phyloP scores from a whole-genome alignment of 2,329 filamentous ascomycete genomes.

The Graphilbum sp. region DNA sequence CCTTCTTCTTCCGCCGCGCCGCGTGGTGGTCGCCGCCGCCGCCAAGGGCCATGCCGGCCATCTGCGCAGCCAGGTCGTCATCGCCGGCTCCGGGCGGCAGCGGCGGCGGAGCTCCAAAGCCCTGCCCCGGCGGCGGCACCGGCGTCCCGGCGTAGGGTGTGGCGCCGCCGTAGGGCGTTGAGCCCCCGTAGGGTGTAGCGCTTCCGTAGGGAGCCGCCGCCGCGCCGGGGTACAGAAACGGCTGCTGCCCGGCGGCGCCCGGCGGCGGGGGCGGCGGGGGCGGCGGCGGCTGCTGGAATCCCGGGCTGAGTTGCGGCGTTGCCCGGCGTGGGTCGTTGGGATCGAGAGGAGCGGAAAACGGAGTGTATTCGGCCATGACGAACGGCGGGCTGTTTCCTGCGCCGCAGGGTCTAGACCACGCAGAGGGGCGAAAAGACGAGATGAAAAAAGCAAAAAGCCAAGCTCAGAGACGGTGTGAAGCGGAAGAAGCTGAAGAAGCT shows the following conservation, averaged over 20 bases:
- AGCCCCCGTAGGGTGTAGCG: too few relatives aligned
- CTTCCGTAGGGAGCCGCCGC: too few relatives aligned
- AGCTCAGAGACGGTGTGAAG: background rate
- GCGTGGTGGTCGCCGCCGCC: conserved; percentile 31
- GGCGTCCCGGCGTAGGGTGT: conserved; percentile 14
- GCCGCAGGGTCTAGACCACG: too few relatives aligned
- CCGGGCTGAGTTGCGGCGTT: conserved; percentile 20
- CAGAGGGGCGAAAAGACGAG: background rate
- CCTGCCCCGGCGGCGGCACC: conserved; percentile 6
- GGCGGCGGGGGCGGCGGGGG: conserved; percentile 17
- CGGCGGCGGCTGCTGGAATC: conserved; percentile 39
- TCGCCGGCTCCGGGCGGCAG: conserved; percentile 16
- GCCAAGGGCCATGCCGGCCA: conserved; percentile 60
- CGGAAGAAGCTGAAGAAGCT: background rate
- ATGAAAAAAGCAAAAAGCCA: background rate
- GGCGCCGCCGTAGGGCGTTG: too few relatives aligned
- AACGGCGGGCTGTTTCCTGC: too few relatives aligned
- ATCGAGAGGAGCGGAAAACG: conserved; percentile 35
- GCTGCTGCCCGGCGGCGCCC: too few relatives aligned
- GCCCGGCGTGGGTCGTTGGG: conserved; percentile 33
- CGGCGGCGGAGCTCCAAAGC: conserved; percentile 14
- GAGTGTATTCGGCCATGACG: conserved; percentile 26
- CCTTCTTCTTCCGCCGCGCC: conserved; percentile 70
- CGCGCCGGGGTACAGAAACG: too few relatives aligned
- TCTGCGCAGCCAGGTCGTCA: conserved; percentile 49